Conservation (phyloP, 768 basidiomycete species). For the Strobilomyces echinocephalus region DNA sequence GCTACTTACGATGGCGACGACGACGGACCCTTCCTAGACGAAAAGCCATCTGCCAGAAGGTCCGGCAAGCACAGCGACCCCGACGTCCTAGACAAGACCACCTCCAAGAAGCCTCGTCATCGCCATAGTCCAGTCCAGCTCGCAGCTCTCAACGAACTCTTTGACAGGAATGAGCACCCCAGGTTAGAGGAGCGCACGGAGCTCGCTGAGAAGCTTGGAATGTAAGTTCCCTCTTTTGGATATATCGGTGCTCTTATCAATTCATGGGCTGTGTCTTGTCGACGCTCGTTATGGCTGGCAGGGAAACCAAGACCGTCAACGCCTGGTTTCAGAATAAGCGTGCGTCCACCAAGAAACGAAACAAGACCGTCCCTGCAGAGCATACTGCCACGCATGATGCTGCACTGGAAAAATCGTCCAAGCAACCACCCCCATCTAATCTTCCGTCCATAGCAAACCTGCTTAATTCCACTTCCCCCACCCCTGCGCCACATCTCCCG, state of each 20-base stretch:
- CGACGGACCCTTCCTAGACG: slow-evolving; percentile 18
- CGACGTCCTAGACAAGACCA: slow-evolving; percentile 21
- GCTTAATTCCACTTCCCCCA: slow-evolving; percentile 33
- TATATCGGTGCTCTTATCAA: slow-evolving; percentile 21
- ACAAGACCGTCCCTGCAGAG: slow-evolving; percentile 38
- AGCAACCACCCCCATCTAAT: slow-evolving; percentile 27
- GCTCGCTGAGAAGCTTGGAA: slow-evolving; percentile 68
- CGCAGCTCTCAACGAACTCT: slow-evolving; percentile 72
- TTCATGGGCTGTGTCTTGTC: slow-evolving; percentile 7
- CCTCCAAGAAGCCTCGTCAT: slow-evolving; percentile 69
- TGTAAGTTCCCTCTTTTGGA: slow-evolving; percentile 48
- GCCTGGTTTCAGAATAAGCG: slow-evolving; percentile 88
- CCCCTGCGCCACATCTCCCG: slow-evolving; percentile 18
- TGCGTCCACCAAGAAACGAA: slow-evolving; percentile 72
- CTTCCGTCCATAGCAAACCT: slow-evolving; percentile 38
- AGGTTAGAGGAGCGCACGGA: slow-evolving; percentile 61
- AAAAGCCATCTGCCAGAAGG: slow-evolving; percentile 23
- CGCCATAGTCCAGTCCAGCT: slow-evolving; percentile 71
- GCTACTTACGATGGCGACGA: slow-evolving; percentile 19
- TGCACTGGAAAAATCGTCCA: slow-evolving; percentile 20
- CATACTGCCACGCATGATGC: slow-evolving; percentile 28
- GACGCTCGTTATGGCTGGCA: slow-evolving; percentile 25
- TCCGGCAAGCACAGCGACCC: slow-evolving; percentile 23
- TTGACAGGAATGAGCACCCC: slow-evolving; percentile 72
- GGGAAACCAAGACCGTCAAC: slow-evolving; percentile 82